These are phyloP conservation scores for Lasiodiplodia hormozganensis DNA, from an alignment of 2,329 filamentous ascomycete genomes.

Conservation along the genomic window DNA sequence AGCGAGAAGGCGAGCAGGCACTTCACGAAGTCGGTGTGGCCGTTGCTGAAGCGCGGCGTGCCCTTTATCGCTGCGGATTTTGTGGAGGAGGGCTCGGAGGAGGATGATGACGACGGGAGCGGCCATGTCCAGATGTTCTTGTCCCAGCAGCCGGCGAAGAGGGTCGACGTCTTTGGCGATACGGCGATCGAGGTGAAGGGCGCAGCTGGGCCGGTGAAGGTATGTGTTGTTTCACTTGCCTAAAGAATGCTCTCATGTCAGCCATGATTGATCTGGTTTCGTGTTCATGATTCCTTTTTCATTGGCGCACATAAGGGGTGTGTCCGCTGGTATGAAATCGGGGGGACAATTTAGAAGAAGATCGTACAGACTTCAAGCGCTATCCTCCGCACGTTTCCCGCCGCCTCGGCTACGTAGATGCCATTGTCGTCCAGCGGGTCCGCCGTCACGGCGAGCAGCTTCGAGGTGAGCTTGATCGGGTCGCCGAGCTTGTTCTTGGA, in stretches of 20 bases:
- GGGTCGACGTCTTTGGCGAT: conserved; percentile 48
- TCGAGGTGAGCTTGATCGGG: conserved; percentile 81
- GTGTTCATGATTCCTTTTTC: too few relatives aligned
- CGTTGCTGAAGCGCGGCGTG: conserved; percentile 42
- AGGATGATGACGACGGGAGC: conserved; percentile 4
- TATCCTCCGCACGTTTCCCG: conserved; percentile 78
- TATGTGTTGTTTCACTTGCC: conserved; percentile 53
- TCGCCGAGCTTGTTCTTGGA: conserved; percentile 83
- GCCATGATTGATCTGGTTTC: not conserved
- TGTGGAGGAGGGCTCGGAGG: conserved; percentile 4
- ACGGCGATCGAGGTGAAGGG: conserved; percentile 64
- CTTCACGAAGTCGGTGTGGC: conserved; percentile 93
- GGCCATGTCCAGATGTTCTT: conserved; percentile 88
- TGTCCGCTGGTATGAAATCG: too few relatives aligned
- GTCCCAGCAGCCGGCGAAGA: conserved; percentile 95
- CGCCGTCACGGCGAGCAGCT: conserved; percentile 76
- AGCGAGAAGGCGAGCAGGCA: conserved; percentile 70
- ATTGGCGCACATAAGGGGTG: not conserved
- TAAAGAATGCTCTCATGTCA: conserved; percentile 34
- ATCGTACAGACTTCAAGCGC: conserved; percentile 73
- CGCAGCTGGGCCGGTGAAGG: conserved; percentile 76
- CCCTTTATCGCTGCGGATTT: conserved; percentile 59
- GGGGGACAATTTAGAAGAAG: conserved; percentile 1
- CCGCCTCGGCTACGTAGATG: conserved; percentile 85
- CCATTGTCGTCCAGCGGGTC: conserved; percentile 69